Conservation (phyloP, 345 rosid species). For the Eucalyptus sideroxylon region DNA sequence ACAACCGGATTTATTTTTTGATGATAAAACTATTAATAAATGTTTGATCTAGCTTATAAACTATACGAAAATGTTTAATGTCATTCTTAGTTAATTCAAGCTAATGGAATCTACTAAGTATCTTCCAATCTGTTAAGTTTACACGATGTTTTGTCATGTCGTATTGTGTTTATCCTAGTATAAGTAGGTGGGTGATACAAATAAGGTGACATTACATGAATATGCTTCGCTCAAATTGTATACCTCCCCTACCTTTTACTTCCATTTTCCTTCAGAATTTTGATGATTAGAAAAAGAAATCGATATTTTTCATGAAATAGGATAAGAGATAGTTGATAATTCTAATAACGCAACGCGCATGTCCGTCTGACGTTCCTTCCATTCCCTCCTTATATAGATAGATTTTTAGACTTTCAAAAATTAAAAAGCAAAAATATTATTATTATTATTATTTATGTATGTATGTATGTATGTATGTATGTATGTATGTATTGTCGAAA, state of each 20-base stretch:
- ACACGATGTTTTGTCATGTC: accelerated
- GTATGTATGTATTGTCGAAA: no score
- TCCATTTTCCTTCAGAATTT: not conserved
- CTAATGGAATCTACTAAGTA: not conserved
- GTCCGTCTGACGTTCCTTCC: no score
- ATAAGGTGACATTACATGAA: not conserved
- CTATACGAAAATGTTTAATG: accelerated
- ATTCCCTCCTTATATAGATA: no score
- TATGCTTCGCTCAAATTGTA: not conserved
- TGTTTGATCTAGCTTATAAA: not conserved
- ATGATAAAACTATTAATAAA: not conserved
- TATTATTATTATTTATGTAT: no score
- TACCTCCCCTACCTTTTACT: not conserved
- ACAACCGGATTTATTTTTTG: no score
- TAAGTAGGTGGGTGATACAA: no score
- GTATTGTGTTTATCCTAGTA: not conserved
- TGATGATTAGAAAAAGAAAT: not conserved
- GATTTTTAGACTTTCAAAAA: no score
- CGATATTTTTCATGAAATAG: not conserved
- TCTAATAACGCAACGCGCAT: no score
- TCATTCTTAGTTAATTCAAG: not conserved
- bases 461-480: no score
- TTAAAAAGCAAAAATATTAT: no score
- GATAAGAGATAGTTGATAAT: no score
- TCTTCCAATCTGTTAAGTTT: not conserved